These are phyloP conservation scores for Fusarium torulosum DNA, from an alignment of 2,329 filamentous ascomycete species.

Conservation along the genomic window DNA sequence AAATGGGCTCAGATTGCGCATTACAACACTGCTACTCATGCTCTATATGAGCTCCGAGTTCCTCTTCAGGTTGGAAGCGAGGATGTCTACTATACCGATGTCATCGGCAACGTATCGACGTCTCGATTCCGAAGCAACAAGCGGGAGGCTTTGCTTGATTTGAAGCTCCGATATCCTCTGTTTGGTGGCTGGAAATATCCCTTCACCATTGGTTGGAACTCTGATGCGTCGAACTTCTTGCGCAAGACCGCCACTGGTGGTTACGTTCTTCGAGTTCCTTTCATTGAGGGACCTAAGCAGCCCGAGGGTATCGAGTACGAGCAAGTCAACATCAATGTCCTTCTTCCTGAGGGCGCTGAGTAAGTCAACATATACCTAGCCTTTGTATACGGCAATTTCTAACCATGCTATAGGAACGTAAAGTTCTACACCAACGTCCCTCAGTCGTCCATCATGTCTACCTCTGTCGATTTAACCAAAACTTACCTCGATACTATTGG, in stretches of 20 bases:
- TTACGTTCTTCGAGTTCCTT: conserved; percentile 91
- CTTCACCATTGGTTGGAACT: conserved; percentile 97
- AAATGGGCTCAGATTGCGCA: conserved; percentile 80
- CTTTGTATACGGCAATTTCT: conserved; percentile 28
- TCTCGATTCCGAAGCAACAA: conserved; percentile 84
- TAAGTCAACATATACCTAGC: conserved; percentile 60
- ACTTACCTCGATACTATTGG: conserved; percentile 96
- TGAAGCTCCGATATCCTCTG: conserved; percentile 94
- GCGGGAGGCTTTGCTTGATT: conserved; percentile 84
- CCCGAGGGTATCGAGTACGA: conserved; percentile 88
- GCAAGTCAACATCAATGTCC: conserved; percentile 80
- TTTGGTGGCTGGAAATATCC: conserved; percentile 99
- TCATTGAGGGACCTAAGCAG: conserved; percentile 92
- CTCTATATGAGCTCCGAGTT: conserved; percentile 84
- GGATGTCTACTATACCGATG: conserved; percentile 94
- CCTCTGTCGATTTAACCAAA: conserved; percentile 74
- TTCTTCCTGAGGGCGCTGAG: conserved; percentile 92
- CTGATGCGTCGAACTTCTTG: conserved; percentile 81
- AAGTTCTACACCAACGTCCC: conserved; percentile 82
- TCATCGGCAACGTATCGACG: conserved; percentile 96
- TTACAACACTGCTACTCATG: conserved; percentile 75
- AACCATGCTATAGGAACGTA: conserved; percentile 74
- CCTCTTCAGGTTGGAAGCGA: conserved; percentile 82
- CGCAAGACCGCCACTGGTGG: conserved; percentile 74
- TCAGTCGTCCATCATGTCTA: conserved; percentile 68